A percentile compares a stretch with the other conserved stretches of the same genome.
Conservation (phyloP, 2,329 filamentous ascomycete genomes). For the Chaetomium globosum region DNA sequence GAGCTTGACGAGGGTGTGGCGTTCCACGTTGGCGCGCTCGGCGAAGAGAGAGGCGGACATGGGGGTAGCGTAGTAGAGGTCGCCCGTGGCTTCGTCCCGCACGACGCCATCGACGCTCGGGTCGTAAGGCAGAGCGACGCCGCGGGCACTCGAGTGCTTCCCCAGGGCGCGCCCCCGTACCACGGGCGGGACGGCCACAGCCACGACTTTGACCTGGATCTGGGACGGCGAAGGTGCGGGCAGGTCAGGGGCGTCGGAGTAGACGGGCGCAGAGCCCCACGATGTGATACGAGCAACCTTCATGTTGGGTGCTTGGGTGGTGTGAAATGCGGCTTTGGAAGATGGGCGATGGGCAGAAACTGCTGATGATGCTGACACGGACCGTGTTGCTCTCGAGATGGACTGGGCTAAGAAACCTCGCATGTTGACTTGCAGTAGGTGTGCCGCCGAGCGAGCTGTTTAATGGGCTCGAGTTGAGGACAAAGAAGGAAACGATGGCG, state of each 20-base stretch:
- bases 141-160: conserved; percentile 19
- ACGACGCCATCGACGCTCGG: conserved; percentile 24
- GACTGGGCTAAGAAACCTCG: conserved; percentile 11
- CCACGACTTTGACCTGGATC: conserved; percentile 23
- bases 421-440: conserved; percentile 19
- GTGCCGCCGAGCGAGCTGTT: conserved; percentile 10
- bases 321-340: conserved; percentile 16
- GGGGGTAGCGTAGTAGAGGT: conserved; percentile 22
- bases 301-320: conserved; percentile 17
- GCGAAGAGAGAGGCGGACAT: conserved; percentile 17
- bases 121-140: conserved; percentile 18
- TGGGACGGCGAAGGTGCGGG: conserved; percentile 23
- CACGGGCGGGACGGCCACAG: conserved; percentile 20
- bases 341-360: neutral
- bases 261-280: conserved; percentile 19
- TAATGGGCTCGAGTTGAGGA: neutral
- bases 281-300: conserved; percentile 22
- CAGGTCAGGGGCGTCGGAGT: conserved; percentile 15
- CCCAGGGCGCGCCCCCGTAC: conserved; percentile 24
- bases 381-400: conserved; percentile 1
- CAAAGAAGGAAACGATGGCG: neutral
- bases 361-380: conserved; percentile 1
- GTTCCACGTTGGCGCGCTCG: conserved; percentile 25
- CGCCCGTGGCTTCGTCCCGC: conserved; percentile 21
- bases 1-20: conserved; percentile 16